Base-by-base conservation (phyloP, 2,329 filamentous ascomycete species). In the Colletotrichum spaethianum region DNA sequence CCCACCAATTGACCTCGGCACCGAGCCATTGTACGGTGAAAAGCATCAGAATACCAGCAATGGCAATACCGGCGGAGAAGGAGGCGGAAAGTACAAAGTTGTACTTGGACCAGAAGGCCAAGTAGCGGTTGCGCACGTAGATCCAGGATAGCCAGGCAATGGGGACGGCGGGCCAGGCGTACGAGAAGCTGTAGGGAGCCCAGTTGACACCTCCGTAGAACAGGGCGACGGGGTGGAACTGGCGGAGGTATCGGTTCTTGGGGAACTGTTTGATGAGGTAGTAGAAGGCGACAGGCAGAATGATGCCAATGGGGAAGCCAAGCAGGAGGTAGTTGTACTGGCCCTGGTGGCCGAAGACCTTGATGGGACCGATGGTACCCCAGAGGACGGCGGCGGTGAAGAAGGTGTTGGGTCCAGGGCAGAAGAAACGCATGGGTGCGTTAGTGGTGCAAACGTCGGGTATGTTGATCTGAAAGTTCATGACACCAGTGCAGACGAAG, bases 361-460 rank as follows among this genome's bases (percentile, higher is more conserved):
- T 86, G 70, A 80, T 80, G 0, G 87, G 86, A 0, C 87, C 87
- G 46, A 89, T 84, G 1, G 86, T 87, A 31, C 87, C 88, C 87
- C 87, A 89, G 4, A 89, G 80, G 0, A 89, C 84, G 0, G 87
- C 85, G 1, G 88, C 86, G 0, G 87, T 89, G 78, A 89, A 90
- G 78, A 89, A 89, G 4, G 86, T 87, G 77, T 87, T 88, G 75
- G 87, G 84, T 18, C 84, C 84, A 16, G 86, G 86, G 75, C 88
- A 89, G 4, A 84, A 86, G 75, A 88, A 83, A 66, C 84, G 85
- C 78, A 85, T 86, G 0, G 82, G 81, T 1, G 87, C 86, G 7
- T 85, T 77, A 1, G 81, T 76, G 0, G 85, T 86, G 78, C 88
- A 89, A 9, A 89, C 83, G n/a, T 80, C 80, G 0, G 81, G 76